A percentile compares a stretch with the other conserved stretches of the same genome.
phyloP scores from a whole-genome alignment of 2,329 filamentous ascomycete species.

The Cadophora sp. region DNA sequence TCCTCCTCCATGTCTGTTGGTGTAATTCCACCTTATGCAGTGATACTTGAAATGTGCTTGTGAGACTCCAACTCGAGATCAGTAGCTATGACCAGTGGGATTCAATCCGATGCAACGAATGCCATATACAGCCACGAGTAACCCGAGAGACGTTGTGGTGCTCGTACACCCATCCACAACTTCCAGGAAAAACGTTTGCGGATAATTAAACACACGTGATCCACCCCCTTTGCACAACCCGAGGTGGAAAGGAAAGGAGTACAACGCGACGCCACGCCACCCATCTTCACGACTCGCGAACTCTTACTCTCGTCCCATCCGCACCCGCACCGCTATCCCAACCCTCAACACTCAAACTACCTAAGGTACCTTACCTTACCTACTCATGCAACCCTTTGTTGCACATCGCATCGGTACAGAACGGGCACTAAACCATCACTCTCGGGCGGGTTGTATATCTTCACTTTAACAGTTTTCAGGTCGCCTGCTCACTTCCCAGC shows the following conservation, averaged over 20 bases:
- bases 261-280: conserved; percentile 1
- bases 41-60: conserved; percentile 5
- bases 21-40: background rate
- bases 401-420: conserved; percentile 34
- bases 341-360: background rate
- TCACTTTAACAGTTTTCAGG: background rate
- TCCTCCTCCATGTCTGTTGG: too few relatives aligned
- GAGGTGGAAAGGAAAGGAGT: too few relatives aligned
- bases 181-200: background rate
- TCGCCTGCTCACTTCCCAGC: background rate
- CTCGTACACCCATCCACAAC: background rate
- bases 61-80: background rate
- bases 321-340: background rate
- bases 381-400: conserved; percentile 23
- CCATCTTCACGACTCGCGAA: background rate
- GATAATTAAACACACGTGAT: conserved; percentile 10
- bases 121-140: background rate
- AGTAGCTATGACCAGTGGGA: background rate
- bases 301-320: background rate
- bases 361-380: background rate
- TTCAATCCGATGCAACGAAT: background rate
- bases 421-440: background rate
- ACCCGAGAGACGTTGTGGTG: background rate
- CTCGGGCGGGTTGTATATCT: conserved; percentile 7
- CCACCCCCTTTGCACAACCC: background rate